Base-by-base conservation (phyloP, 2,329 filamentous ascomycete genomes). In the Aspergillus aculeatinus region DNA sequence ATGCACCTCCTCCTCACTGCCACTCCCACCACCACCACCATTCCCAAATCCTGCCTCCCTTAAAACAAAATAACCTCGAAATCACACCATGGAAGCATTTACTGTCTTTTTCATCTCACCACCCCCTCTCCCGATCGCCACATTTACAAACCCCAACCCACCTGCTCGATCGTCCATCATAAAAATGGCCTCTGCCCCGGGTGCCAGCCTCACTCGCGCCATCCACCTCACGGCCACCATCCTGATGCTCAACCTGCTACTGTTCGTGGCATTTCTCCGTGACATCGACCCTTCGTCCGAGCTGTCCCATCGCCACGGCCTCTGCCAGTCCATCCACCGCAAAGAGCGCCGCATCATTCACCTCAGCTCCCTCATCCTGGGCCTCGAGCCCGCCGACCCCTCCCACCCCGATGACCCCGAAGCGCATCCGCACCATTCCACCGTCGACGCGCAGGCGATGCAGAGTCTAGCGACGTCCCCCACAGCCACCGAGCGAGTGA, bases 231-330 rank as follows among this genome's bases (percentile, higher is more conserved):
- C 69, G 16, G 49, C 56, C 31, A 52, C 64, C n/a, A 58, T 73
- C 4, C 49, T 65, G 9, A 63, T 63, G 39, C 65, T 74, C 25
- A 71, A 71, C 35, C 10, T 69, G 10, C 60, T 74, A n/a, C 68
- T 70, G 47, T 54, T 58, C 1, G 25, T 65, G n/a, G 67, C 65
- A 5, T 61, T 51, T 47, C 19, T 72, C 19, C 55, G 61, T 23
- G 56, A 48, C 1, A 62, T 62, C 31, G 57, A 68, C 27, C 59
- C 56, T 39, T 60, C 49, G 39, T 59, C 62, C 3, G 35, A 57
- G 23, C 35, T 39, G 12, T 60, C 64, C 54, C 64, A 42, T 57
- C 48, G 50, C 33, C 52, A 31, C 31, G 31, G 63, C 3, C 57
- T 72, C 31, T 60, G 48, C 5, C 57, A 39, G 9, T 48, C 62